These are phyloP conservation scores for Pseudogymnoascus sp. DNA, from an alignment of 2,329 filamentous ascomycete species.

Conservation along the genomic window DNA sequence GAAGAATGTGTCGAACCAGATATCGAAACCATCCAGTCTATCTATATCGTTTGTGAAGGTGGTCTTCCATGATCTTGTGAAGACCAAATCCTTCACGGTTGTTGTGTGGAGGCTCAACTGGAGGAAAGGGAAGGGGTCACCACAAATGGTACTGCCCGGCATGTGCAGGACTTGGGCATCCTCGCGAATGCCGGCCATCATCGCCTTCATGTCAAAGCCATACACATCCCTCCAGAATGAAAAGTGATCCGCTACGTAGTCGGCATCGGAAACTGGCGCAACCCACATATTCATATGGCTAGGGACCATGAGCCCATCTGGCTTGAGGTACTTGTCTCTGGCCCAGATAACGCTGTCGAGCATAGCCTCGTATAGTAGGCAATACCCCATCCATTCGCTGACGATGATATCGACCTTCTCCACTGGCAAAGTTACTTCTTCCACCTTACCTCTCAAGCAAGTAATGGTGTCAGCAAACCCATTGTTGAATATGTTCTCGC, in stretches of 20 bases:
- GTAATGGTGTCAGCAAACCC: constrained; percentile 66
- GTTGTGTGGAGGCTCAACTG: constrained; percentile 70
- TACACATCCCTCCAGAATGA: constrained; percentile 89
- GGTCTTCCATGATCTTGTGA: constrained; percentile 60
- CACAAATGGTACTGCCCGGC: constrained; percentile 52
- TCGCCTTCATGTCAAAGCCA: constrained; percentile 87
- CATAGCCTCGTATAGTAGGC: constrained; percentile 90
- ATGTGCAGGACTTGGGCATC: constrained; percentile 74
- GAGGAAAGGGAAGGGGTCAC: constrained; percentile 58
- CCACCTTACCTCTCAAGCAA: constrained; percentile 76
- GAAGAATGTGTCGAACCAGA: constrained; percentile 96
- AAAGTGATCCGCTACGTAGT: constrained; percentile 70
- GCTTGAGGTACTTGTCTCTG: constrained; percentile 74
- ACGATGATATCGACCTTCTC: constrained; percentile 87
- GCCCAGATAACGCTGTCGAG: constrained; percentile 85
- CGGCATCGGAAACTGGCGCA: constrained; percentile 69
- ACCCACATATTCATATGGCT: constrained; percentile 77
- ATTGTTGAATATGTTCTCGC: constrained; percentile 78
- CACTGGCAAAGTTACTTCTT: constrained; percentile 74
- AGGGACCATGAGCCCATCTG: constrained; percentile 76
- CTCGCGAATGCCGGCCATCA: constrained; percentile 75
- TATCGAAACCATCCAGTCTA: constrained; percentile 72
- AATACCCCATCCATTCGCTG: constrained; percentile 98
- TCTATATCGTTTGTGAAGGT: constrained; percentile 55
- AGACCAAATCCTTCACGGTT: constrained; percentile 64